Evolutionary conservation across 2,329 filamentous ascomycete genomes (phyloP).

Genomic region (Paraconiothyrium brasiliense): DNA sequence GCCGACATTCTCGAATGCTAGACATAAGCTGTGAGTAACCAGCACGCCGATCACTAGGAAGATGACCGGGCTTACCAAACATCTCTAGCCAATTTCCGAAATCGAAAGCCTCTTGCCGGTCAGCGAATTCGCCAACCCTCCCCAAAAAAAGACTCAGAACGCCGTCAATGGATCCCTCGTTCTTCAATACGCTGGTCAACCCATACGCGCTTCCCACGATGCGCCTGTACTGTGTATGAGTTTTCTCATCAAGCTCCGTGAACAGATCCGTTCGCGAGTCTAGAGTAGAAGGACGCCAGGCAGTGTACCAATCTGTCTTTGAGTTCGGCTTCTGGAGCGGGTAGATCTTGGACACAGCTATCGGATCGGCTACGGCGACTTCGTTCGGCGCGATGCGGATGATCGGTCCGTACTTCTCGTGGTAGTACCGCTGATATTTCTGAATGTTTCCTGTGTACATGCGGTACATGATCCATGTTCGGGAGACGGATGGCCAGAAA

Average conservation of each 20-base stretch:
- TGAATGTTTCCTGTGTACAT: conserved; percentile 24
- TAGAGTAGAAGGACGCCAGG: conserved; percentile 19
- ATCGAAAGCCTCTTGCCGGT: conserved; percentile 24
- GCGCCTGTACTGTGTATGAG: conserved; percentile 21
- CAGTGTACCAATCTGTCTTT: conserved; percentile 31
- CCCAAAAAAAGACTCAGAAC: conserved; percentile 21
- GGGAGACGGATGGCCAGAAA: conserved; percentile 29
- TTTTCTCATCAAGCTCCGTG: conserved; percentile 22
- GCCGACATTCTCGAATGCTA: background rate
- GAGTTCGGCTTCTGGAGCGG: conserved; percentile 23
- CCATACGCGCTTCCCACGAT: conserved; percentile 24
- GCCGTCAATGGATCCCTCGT: conserved; percentile 26
- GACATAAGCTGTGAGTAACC: background rate
- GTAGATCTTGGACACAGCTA: conserved; percentile 27
- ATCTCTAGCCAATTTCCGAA: conserved; percentile 35
- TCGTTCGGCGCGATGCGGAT: conserved; percentile 60
- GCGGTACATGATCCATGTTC: conserved; percentile 31
- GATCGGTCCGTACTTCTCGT: conserved; percentile 49
- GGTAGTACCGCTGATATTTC: conserved; percentile 17
- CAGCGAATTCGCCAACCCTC: conserved; percentile 26
- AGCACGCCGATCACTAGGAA: background rate
- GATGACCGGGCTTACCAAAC: conserved; percentile 28
- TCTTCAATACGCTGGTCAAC: conserved; percentile 27
- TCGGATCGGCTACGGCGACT: conserved; percentile 17
- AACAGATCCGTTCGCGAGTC: conserved; percentile 26